Base-by-base conservation (phyloP, 2,329 filamentous ascomycete species). In the Botrytis medusae region DNA sequence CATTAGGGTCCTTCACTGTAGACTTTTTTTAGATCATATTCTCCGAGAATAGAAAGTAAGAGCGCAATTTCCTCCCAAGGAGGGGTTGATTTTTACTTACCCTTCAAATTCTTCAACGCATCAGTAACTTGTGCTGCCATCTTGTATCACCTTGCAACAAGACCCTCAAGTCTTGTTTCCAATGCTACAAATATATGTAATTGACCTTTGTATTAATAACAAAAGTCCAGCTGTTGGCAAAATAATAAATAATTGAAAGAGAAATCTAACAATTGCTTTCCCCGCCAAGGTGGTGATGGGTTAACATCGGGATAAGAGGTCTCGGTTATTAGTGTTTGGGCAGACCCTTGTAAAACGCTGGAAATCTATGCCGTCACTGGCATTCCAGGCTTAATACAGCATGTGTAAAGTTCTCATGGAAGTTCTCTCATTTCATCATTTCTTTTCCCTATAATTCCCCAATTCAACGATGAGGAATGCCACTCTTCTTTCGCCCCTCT, bases 21-120 rank as follows among this genome's bases (percentile, higher is more conserved):
- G 9, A 18, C 18, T 16, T 69, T 25, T 25, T 29, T 75, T 72
- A 44, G 34, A 48, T 69, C 34, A 37, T 54, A 37, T 29, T 71
- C 29, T 32, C 60, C 72, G 61, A 70, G 40, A 57, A n/a, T n/a
- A 71, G 25, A 64, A 34, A 71, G 29, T 54, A 29, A 18, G 29
- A 25, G 46, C 44, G 42, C 89, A 97, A 61, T 18, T 6, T 14
- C 44, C 59, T n/a, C 44, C 46, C 29, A 46, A 59, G 18, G 57
- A 57, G 57, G 64, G 72, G 72, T 70, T 20, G 10, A 48, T 54
- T 42, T 71, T 59, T 61, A 44, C 67, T 42, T 77, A 90, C 97
- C 80, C 87, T 97, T 84, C 95, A 98, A 84, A 94, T 98, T 79
- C 92, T 95, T 82, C 96, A 97, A 88, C 95, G 93, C 79, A 98